Evolutionary conservation across 106 monocot genomes (phyloP), one percentile per base, ranked within the genome.

Genomic region (Vanilla planifolia): DNA sequence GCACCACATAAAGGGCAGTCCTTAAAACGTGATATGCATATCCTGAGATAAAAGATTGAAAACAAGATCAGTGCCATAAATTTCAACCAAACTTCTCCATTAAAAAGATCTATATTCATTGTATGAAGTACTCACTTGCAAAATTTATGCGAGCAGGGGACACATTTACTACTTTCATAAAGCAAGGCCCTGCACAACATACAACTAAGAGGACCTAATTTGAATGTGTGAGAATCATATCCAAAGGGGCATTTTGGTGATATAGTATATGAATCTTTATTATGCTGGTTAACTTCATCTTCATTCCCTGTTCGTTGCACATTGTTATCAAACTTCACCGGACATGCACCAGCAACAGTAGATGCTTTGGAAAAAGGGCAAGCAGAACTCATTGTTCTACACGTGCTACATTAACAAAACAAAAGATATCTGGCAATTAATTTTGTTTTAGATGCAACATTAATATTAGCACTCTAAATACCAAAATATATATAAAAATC

Each of bases 1-100:
- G 91, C 96, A 72, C 96, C 96, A 68, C 96, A 96, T 33, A 96
- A 47, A 59, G 96, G 96, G 61, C 91, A 96, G 48, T 96, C 96
- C 42, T 80, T 91, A 63, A 96, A 96, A 28, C 81, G 86, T 35
- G 80, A 79, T 67, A 96, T 79, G 55, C 96, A 96, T 61, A 63
- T 69, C 67, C 96, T 96, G 72, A 2, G 37, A 33, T 17, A 60
- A 69, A 61, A 16, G 35, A 51, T 16, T 7, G 28, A 66, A 28
- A 7, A 51, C 29, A 44, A 22, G 8, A 42, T 11, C 30, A 28
- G 26, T 55, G 36, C 36, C 26, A 26, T 42, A 3, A 47, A 23
- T 20, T 13, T 37, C 9, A 47, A 35, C 22, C 15, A 11, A 48
- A 61, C 9, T 11, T 32, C 4, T 17, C 16, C 52, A 11, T 48